phyloP scores from a whole-genome alignment of 1,284 basidiomycete species.

The Tylopilus sp. region DNA sequence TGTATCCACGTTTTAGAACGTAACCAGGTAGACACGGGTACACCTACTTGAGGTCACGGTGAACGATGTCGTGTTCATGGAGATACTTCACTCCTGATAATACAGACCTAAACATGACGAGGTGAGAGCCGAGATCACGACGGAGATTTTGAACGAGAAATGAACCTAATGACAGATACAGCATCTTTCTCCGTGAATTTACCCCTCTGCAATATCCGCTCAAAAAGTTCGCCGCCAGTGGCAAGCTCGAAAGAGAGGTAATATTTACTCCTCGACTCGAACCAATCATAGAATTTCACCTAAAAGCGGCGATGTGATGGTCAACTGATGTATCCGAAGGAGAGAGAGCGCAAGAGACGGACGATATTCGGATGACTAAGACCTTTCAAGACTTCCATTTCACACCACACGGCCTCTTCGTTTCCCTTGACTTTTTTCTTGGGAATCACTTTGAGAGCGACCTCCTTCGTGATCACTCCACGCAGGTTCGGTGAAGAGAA shows the following conservation, averaged over 20 bases:
- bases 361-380: conserved; percentile 89
- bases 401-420: conserved; percentile 79
- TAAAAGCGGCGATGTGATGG: conserved; percentile 26
- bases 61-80: conserved; percentile 85
- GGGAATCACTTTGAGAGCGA: conserved; percentile 84
- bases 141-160: background rate
- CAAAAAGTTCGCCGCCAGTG: conserved; percentile 86
- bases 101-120: conserved; percentile 52
- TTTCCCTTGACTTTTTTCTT: conserved; percentile 93
- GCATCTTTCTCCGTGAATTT: conserved; percentile 92
- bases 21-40: background rate
- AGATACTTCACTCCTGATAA: conserved; percentile 78
- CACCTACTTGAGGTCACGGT: conserved; percentile 84
- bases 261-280: conserved; percentile 88
- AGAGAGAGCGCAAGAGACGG: conserved; percentile 29
- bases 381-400: conserved; percentile 87
- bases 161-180: conserved; percentile 60
- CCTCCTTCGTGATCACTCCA: conserved; percentile 54
- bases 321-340: background rate
- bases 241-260: conserved; percentile 92
- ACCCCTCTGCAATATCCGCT: conserved; percentile 75
- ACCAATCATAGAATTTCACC: conserved; percentile 93
- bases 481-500: conserved; percentile 23
- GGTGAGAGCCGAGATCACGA: conserved; percentile 1
- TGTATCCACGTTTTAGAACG: conserved; percentile 26